phyloP scores from a whole-genome alignment of 2,329 filamentous ascomycete genomes.

The Samsoniella hepiali region DNA sequence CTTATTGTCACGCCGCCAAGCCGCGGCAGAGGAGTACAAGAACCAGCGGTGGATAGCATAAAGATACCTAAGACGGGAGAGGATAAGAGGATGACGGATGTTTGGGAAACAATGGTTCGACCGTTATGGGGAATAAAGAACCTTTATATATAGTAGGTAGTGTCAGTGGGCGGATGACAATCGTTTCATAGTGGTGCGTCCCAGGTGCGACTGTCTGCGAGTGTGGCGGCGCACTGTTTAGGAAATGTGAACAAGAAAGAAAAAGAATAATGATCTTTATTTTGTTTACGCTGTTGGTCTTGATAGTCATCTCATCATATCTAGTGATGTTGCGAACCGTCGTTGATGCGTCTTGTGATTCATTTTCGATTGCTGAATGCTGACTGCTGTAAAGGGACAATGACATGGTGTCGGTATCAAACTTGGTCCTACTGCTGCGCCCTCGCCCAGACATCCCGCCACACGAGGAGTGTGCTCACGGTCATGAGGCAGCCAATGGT shows the following conservation, averaged over 20 bases:
- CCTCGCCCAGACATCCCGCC: constrained; percentile 15
- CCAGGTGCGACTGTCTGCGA: not conserved
- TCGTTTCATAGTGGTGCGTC: not conserved
- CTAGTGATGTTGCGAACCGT: not conserved
- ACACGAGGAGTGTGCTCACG: constrained; percentile 17
- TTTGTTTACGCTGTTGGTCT: not conserved
- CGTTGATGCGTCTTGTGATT: not conserved
- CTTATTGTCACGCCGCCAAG: not conserved
- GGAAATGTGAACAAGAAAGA: not conserved
- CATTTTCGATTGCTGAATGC: not conserved
- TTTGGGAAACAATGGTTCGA: constrained; percentile 3
- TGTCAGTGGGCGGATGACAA: not conserved
- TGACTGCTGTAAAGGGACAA: too few relatives aligned
- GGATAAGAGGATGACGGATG: constrained; percentile 11
- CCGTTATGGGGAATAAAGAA: not conserved
- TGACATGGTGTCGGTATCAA: not conserved
- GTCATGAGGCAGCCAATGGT: constrained; percentile 16
- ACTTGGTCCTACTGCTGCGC: not conserved
- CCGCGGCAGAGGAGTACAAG: not conserved
- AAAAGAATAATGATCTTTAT: constrained; percentile 6
- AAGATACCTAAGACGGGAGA: constrained; percentile 17
- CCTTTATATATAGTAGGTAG: constrained; percentile 16
- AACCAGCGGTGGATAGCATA: constrained; percentile 15
- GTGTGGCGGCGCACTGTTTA: not conserved
- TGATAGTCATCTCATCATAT: not conserved